phyloP scores from a whole-genome alignment of 805 yeast genomes.

The Metschnikowia cubensis region DNA sequence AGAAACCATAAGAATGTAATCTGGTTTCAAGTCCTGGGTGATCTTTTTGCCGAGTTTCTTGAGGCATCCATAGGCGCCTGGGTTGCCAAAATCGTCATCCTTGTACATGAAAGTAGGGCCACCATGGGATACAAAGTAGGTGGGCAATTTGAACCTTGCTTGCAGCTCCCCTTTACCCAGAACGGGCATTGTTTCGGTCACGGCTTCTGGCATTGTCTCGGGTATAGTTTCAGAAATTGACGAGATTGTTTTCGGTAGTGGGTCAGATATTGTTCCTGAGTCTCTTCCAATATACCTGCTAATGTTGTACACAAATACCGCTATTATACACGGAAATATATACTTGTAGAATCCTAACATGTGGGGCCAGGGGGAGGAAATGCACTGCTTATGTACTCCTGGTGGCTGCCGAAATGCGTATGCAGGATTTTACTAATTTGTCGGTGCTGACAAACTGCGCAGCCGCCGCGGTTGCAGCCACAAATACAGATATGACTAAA shows the following conservation, averaged over 20 bases:
- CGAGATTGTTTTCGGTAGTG: too few relatives aligned
- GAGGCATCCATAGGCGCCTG: conserved; percentile 59
- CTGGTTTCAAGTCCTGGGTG: conserved; percentile 51
- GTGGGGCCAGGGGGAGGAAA: background rate
- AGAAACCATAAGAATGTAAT: conserved; percentile 60
- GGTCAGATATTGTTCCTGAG: too few relatives aligned
- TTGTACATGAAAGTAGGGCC: conserved; percentile 73
- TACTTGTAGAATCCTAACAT: background rate
- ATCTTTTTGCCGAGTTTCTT: conserved; percentile 50
- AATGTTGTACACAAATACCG: background rate
- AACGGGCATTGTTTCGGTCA: too few relatives aligned
- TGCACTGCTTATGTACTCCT: background rate
- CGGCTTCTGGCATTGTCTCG: background rate
- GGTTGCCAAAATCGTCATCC: conserved; percentile 46
- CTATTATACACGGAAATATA: background rate
- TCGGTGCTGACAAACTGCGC: conserved; percentile 1
- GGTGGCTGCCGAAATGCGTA: background rate
- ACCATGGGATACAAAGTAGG: conserved; percentile 75
- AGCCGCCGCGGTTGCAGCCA: background rate
- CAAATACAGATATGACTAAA: background rate
- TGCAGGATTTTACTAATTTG: conserved; percentile 1
- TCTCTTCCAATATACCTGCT: background rate
- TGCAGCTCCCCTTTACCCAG: too few relatives aligned
- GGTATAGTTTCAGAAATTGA: too few relatives aligned
- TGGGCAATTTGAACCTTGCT: conserved; percentile 35